Evolutionary conservation across 2,329 filamentous ascomycete genomes (phyloP).

Genomic region (Colletotrichum spinosum): DNA sequence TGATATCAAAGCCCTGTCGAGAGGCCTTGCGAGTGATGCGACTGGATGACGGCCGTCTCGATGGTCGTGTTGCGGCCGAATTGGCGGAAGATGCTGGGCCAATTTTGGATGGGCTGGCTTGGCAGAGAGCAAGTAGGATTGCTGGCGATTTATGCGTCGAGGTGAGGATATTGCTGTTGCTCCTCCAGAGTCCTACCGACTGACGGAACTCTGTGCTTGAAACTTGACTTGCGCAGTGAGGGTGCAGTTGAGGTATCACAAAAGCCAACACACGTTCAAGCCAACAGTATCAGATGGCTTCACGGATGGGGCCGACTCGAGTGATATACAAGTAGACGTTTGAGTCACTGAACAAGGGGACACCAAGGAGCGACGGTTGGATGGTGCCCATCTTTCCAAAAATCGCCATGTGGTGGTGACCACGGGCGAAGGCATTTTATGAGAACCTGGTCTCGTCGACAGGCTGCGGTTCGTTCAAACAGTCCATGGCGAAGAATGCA

Average conservation of each 20-base stretch:
- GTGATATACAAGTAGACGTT: constrained; percentile 35
- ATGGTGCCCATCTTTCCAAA: constrained; percentile 44
- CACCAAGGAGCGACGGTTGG: constrained; percentile 41
- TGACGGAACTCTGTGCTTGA: constrained; percentile 21
- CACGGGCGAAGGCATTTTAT: constrained; percentile 36
- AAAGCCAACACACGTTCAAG: constrained; percentile 24
- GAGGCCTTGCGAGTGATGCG: background rate
- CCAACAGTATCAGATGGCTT: constrained; percentile 17
- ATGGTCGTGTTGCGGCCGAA: background rate
- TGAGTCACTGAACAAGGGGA: constrained; percentile 41
- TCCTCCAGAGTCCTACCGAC: constrained; percentile 30
- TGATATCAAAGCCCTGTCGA: constrained; percentile 8
- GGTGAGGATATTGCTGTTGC: constrained; percentile 2
- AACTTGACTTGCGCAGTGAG: constrained; percentile 34
- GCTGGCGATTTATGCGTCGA: background rate
- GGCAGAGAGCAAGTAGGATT: constrained; percentile 11
- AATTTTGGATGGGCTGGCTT: constrained; percentile 16
- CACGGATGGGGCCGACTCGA: constrained; percentile 30
- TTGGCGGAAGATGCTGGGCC: background rate
- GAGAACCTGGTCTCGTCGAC: constrained; percentile 30
- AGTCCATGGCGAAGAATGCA: constrained; percentile 32
- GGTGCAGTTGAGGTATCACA: constrained; percentile 17
- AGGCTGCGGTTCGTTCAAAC: constrained; percentile 30
- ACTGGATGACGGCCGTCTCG: constrained; percentile 3
- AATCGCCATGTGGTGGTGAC: constrained; percentile 37